Evolutionary conservation across 2,329 filamentous ascomycete species (phyloP), one percentile per base, ranked within the genome.

Genomic region (Beauveria australis): DNA sequence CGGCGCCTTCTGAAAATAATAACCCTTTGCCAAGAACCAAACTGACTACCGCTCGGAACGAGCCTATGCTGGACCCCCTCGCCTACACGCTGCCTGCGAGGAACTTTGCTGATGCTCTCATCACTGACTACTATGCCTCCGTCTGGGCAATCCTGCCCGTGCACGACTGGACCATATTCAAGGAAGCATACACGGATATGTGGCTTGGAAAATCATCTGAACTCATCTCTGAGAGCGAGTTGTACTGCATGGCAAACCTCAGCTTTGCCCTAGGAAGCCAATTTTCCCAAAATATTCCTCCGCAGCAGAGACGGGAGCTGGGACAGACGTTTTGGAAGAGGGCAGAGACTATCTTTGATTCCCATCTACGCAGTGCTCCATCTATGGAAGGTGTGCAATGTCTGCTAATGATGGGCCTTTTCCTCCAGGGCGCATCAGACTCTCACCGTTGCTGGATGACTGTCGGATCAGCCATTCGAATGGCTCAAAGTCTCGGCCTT

Each of bases 251-350:
- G 18, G 26, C 56, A 26, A 62, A 62, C 44, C 37, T 62, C n/a
- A 43, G 49, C n/a, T 60, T 62, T 56, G 61, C 61, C 8, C 22
- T 62, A 1, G 62, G 56, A 6, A 62, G 62, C 51, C 60, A 63
- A 43, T 62, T 60, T 24, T 56, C 40, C 47, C 37, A 60, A 18
- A 28, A 30, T 12, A 40, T 58, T 12, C 22, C 51, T 41, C 51
- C 54, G 24, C 14, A 33, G 8, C 41, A 43, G 49, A 37, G 57
- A 30, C 18, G 19, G 28, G n/a, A 53, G 16, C 41, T 60, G 10
- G 49, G 56, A n/a, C 47, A 56, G 19, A 48, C 33, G 14, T 60
- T 62, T 52, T 62, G 57, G 58, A 33, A 12, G 26, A 37, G 61
- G 28, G 58, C 54, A 10, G 26, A 33, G 47, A 28, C 30, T 43